Percentiles rank a stretch among this genome's conserved stretches.
Conservation (phyloP, 2,329 filamentous ascomycete genomes). For the Curvularia lunata region DNA sequence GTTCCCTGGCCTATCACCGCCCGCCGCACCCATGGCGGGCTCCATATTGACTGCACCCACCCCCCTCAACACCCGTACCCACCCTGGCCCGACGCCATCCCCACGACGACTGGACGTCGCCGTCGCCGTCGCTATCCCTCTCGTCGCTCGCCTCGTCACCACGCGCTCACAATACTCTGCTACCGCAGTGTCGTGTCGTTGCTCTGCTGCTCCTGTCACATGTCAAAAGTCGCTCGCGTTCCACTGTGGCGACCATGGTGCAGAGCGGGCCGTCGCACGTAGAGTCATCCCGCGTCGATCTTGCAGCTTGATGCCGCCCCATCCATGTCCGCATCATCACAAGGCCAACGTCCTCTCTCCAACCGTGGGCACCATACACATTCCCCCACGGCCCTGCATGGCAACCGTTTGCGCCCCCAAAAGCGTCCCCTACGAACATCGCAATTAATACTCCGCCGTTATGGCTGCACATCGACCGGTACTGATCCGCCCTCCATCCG, state of each 20-base stretch:
- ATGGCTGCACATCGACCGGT: not conserved
- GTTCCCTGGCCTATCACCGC: slow-evolving; percentile 36
- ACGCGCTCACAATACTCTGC: too few species aligned
- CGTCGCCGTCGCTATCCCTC: not conserved
- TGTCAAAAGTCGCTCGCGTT: slow-evolving; percentile 32
- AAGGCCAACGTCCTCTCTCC: slow-evolving; percentile 20
- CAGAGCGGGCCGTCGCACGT: slow-evolving; percentile 41
- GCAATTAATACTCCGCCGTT: not conserved
- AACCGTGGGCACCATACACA: slow-evolving; percentile 20
- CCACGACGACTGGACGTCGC: not conserved
- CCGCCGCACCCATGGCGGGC: slow-evolving; percentile 24
- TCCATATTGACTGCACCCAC: slow-evolving; percentile 17
- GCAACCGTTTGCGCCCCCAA: slow-evolving; percentile 5
- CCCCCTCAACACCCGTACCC: slow-evolving; percentile 7
- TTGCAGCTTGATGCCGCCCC: slow-evolving; percentile 16
- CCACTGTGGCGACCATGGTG: slow-evolving; percentile 36
- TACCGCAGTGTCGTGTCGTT: not conserved
- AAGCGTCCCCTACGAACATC: not conserved
- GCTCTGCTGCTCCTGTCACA: slow-evolving; percentile 27
- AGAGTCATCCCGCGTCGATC: slow-evolving; percentile 36
- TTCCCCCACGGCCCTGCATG: slow-evolving; percentile 10
- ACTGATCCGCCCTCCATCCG: not conserved
- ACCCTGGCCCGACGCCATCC: not conserved
- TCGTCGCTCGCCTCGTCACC: not conserved
- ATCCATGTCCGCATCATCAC: slow-evolving; percentile 37